phyloP scores from a whole-genome alignment of 768 basidiomycete genomes.

The Mycena epipterygia region DNA sequence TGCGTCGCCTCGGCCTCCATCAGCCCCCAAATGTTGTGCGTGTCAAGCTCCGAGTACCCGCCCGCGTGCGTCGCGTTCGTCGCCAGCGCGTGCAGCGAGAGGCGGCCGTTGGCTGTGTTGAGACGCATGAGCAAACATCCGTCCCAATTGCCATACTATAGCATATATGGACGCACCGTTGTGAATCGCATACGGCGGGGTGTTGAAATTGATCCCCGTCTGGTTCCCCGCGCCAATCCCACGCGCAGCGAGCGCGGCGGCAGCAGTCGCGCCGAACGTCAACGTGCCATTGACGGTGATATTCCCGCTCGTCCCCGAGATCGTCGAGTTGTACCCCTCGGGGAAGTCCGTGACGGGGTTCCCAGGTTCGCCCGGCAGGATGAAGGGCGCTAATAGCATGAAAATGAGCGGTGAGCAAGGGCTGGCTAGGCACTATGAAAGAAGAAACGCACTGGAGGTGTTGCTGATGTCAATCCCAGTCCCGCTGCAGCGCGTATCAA shows the following conservation, averaged over 20 bases:
- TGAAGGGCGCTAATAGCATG: conserved; percentile 53
- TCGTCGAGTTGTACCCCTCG: conserved; percentile 76
- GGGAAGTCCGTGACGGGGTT: conserved; percentile 71
- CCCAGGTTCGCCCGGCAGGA: conserved; percentile 70
- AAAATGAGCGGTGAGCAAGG: not conserved
- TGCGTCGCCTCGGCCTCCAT: conserved; percentile 81
- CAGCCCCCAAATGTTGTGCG: conserved; percentile 79
- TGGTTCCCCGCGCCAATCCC: conserved; percentile 66
- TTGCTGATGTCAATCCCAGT: conserved; percentile 69
- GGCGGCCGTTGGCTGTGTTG: conserved; percentile 64
- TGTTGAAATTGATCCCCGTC: conserved; percentile 63
- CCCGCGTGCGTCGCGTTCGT: conserved; percentile 80
- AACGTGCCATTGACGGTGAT: conserved; percentile 77
- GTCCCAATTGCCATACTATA: not conserved
- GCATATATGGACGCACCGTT: conserved; percentile 61
- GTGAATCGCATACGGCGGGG: conserved; percentile 78
- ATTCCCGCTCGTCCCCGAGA: conserved; percentile 80
- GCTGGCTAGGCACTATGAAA: too few relatives aligned
- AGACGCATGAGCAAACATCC: not conserved
- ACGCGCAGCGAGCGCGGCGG: conserved; percentile 50
- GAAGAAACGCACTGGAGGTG: conserved; percentile 43
- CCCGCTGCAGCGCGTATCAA: conserved; percentile 55
- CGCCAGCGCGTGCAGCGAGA: conserved; percentile 70
- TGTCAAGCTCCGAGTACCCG: conserved; percentile 74
- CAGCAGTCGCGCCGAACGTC: conserved; percentile 56